Evolutionary conservation across 768 basidiomycete species (phyloP), one percentile per base, ranked within the genome.

Genomic region (Hygrocybe coccinea): DNA sequence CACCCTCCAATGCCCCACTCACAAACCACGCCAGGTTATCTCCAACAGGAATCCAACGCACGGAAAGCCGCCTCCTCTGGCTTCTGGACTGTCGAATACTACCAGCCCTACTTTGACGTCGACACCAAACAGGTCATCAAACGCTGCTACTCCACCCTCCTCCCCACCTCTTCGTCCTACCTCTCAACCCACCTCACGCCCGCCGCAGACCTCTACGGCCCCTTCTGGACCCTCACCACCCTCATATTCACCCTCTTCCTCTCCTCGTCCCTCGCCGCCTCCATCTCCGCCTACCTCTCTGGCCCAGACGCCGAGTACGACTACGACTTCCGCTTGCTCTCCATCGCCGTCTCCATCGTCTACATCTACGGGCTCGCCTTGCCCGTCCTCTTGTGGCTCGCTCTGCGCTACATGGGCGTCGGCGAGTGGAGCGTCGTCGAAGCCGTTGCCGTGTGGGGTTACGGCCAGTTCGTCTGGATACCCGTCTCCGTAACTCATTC

Each of bases 191-290:
- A 86, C 56, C 77, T 86, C 34, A 79, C 76, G 52, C 87, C 87
- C 41, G 77, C 86, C 44, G 78, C 85, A 39, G 89, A 91, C 67
- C 80, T 91, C 38, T 88, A 90, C 67, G 95, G 95, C 0, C 94
- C 95, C 1, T 97, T 99, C 76, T 99, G 95, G 95, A 92, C 95
- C 0, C 80, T 97, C 36, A 95, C 94, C 1, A 98, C 95, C 1
- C 83, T 99, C 59, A 87, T 97, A 43, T 91, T 98, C 66, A 79
- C 87, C 0, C 84, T 97, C 56, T 97, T 95, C 76, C 83, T 97
- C 56, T 95, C 89, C 22, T 97, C 95, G 1, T 93, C 91, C 34
- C 85, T 98, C 37, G 91, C 87, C 7, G 85, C 91, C 14, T 91
- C 91, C 46, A 87, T 98, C 61, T 77, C 87, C 2, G 80, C 84